A percentile compares a stretch with the other conserved stretches of the same genome.
These are phyloP conservation scores for Candida ipomoeae DNA, from an alignment of 805 yeast species.

Conservation along the genomic window DNA sequence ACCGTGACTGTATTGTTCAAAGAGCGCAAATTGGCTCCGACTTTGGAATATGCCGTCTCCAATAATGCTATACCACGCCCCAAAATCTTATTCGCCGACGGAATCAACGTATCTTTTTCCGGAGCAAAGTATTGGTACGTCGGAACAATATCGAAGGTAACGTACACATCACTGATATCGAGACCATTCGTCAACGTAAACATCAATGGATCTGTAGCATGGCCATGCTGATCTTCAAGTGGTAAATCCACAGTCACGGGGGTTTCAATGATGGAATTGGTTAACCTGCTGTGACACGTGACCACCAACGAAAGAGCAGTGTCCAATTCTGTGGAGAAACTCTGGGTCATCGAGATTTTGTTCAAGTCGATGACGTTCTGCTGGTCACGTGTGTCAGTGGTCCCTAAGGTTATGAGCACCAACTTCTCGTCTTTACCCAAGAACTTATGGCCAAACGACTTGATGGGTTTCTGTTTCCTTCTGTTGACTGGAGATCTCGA, in stretches of 20 bases:
- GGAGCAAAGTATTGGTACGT: constrained; percentile 56
- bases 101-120: constrained; percentile 1
- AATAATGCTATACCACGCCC: constrained; percentile 84
- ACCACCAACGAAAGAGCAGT: constrained; percentile 79
- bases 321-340: constrained; percentile 78
- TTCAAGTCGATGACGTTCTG: constrained; percentile 63
- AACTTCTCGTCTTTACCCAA: constrained; percentile 61
- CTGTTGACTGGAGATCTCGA: constrained; percentile 19
- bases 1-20: constrained; percentile 61
- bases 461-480: constrained; percentile 49
- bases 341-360: constrained; percentile 69
- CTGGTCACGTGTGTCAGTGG: constrained; percentile 67
- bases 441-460: constrained; percentile 82
- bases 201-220: constrained; percentile 68
- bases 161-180: constrained; percentile 48
- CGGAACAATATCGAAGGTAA: constrained; percentile 85
- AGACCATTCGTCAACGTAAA: constrained; percentile 53
- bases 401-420: constrained; percentile 79
- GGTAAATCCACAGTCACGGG: constrained; percentile 75
- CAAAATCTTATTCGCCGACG: constrained; percentile 31
- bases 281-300: constrained; percentile 31
- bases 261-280: constrained; percentile 40
- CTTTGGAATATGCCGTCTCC: constrained; percentile 55
- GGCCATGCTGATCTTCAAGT: constrained; percentile 67
- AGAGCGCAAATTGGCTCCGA: constrained; percentile 65